Conservation (phyloP, 305 asterid genomes). For the Withania somnifera region DNA sequence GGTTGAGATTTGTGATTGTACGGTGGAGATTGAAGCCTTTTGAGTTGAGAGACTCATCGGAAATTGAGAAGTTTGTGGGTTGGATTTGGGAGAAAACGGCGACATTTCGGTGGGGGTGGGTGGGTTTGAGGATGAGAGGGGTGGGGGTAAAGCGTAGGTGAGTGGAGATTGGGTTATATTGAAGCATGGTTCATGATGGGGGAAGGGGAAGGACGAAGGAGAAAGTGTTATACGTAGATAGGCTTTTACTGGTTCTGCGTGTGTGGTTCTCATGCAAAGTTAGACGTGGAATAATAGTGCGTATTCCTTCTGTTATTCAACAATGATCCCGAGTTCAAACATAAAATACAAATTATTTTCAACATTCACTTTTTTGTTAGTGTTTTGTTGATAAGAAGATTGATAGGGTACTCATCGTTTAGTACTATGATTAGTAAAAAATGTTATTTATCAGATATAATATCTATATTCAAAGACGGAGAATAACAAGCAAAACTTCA, state of each 20-base stretch:
- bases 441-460: no score
- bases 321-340: no score
- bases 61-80: conserved; percentile 23
- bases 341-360: no score
- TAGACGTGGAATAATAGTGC: no score
- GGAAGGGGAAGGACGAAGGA: no score
- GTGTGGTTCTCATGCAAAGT: background rate
- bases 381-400: no score
- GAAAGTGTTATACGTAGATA: background rate
- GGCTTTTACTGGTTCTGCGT: background rate
- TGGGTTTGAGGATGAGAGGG: conserved; percentile 9
- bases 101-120: conserved; percentile 7
- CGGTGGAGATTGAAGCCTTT: conserved; percentile 83
- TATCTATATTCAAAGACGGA: no score
- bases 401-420: no score
- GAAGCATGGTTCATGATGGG: conserved; percentile 34
- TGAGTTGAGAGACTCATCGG: conserved; percentile 50
- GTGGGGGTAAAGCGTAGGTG: background rate
- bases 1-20: conserved; percentile 39
- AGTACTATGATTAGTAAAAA: no score
- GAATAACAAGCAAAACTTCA: no score
- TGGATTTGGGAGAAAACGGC: conserved; percentile 21
- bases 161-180: conserved; percentile 31
- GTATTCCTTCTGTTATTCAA: no score
- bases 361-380: no score